A percentile compares a stretch with the other conserved stretches of the same genome.
These are phyloP conservation scores for Monilinia laxa DNA, from an alignment of 2,329 filamentous ascomycete species.

Conservation along the genomic window DNA sequence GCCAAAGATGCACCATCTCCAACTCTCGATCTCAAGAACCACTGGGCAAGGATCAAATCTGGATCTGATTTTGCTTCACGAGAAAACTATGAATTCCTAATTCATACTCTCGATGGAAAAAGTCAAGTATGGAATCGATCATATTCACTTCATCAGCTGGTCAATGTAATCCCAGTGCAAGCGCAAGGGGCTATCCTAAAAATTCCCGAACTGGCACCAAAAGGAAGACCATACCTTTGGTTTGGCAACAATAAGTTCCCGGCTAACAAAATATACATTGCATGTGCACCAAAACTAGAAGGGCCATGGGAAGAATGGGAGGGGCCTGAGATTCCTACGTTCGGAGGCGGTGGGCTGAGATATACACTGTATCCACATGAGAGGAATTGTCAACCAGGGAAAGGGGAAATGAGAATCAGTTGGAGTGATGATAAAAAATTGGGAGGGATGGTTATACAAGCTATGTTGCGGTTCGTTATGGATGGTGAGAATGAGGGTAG, in stretches of 20 bases:
- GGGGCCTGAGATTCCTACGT: conserved; percentile 1
- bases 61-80: conserved; percentile 10
- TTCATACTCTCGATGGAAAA: conserved; percentile 14
- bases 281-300: neutral
- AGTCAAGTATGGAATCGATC: conserved; percentile 11
- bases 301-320: conserved; percentile 18
- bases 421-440: conserved; percentile 15
- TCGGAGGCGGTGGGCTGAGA: neutral
- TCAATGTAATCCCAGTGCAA: conserved; percentile 2
- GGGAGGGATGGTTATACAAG: conserved; percentile 11
- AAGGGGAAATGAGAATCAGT: conserved; percentile 10
- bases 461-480: conserved; percentile 7
- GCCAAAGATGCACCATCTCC: conserved; percentile 13
- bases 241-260: conserved; percentile 13
- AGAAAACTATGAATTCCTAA: conserved; percentile 17
- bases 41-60: conserved; percentile 6
- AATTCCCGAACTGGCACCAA: neutral
- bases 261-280: conserved; percentile 6
- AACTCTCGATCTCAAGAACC: conserved; percentile 12
- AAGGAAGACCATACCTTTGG: conserved; percentile 15
- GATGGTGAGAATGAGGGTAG: neutral
- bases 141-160: conserved; percentile 6
- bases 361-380: conserved; percentile 18
- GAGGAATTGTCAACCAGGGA: neutral
- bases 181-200: conserved; percentile 17